These are phyloP conservation scores for Apophysomyces elegans DNA, from an alignment of 371 early-diverging fungal genomes.

Conservation along the genomic window DNA sequence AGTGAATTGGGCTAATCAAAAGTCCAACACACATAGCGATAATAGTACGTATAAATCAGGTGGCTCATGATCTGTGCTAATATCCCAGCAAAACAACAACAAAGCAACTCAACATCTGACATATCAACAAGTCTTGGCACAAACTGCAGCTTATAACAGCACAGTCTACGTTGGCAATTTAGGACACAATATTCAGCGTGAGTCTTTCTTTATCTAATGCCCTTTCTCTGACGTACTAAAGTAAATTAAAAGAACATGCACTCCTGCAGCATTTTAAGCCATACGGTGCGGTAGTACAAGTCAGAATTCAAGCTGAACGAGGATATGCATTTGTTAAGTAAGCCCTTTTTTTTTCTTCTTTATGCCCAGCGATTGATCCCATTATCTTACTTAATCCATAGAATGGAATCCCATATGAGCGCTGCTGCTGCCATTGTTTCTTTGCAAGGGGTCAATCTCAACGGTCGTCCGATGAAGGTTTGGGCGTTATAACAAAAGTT, in stretches of 20 bases:
- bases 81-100: not conserved
- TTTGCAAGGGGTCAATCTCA: not conserved
- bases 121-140: conserved; percentile 73
- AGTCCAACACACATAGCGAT: conserved; percentile 20
- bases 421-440: conserved; percentile 13
- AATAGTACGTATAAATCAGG: not conserved
- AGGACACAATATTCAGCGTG: not conserved
- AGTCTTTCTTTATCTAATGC: not conserved
- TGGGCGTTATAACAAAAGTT: not conserved
- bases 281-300: conserved; percentile 76
- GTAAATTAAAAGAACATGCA: not conserved
- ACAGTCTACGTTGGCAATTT: conserved; percentile 89
- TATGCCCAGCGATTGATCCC: not conserved
- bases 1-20: conserved; percentile 76
- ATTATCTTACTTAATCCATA: not conserved
- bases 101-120: conserved; percentile 23
- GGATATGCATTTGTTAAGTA: conserved; percentile 90
- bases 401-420: conserved; percentile 8
- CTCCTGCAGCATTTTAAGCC: conserved; percentile 69
- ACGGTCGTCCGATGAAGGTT: not conserved
- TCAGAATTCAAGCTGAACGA: conserved; percentile 84
- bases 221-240: not conserved
- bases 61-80: not conserved
- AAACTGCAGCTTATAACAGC: conserved; percentile 80
- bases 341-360: not conserved